Percentiles rank a stretch among this genome's conserved stretches.
Conservation (phyloP, 2,329 filamentous ascomycete genomes). For the Xylariomycetidae sp. region DNA sequence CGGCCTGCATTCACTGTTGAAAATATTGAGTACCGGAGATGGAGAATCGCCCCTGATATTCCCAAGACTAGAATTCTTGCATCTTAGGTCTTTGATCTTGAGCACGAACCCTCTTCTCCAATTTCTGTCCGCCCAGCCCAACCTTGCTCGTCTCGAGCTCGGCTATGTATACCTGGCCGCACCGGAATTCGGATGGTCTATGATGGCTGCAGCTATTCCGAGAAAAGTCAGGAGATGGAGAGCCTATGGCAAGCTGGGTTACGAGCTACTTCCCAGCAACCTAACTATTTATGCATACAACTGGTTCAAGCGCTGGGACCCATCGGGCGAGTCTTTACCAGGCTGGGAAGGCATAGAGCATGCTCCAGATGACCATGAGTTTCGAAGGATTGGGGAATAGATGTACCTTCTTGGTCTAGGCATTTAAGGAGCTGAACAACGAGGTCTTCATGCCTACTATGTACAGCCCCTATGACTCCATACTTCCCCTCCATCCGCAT, state of each 20-base stretch:
- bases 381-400: too few relatives aligned
- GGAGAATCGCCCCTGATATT: slow-evolving; percentile 8
- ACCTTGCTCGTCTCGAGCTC: slow-evolving; percentile 9
- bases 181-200: slow-evolving; percentile 5
- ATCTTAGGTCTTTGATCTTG: slow-evolving; percentile 5
- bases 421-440: too few relatives aligned
- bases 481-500: too few relatives aligned
- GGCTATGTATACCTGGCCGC: slow-evolving; percentile 13
- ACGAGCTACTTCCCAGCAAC: slow-evolving; percentile 3
- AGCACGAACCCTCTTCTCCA: slow-evolving; percentile 8
- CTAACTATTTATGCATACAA: too few relatives aligned
- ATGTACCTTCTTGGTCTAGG: too few relatives aligned
- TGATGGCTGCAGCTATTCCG: slow-evolving; percentile 6
- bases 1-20: slow-evolving; percentile 9
- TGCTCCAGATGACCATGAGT: too few relatives aligned
- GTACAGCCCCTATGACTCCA: too few relatives aligned
- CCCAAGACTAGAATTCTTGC: slow-evolving; percentile 5
- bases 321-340: too few relatives aligned
- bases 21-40: slow-evolving; percentile 6
- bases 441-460: too few relatives aligned
- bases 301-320: slow-evolving; percentile 8
- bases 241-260: slow-evolving; percentile 7
- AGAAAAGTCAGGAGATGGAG: slow-evolving; percentile 5
- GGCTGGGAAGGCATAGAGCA: too few relatives aligned
- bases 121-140: slow-evolving; percentile 9